These are phyloP conservation scores for Backusella sp. DNA, from an alignment of 192 early-diverging fungal genomes.

Conservation along the genomic window DNA sequence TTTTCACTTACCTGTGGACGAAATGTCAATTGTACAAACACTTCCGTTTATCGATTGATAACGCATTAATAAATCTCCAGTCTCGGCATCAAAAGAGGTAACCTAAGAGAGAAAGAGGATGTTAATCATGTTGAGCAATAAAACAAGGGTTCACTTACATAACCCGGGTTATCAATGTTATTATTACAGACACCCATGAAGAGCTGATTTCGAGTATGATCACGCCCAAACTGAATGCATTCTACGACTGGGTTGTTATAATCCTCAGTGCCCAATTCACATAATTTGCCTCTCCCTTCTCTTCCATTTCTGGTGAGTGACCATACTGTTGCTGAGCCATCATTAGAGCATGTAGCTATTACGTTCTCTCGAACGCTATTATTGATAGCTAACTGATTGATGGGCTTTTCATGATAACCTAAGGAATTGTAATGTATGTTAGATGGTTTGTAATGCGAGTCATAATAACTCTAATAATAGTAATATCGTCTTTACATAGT, in stretches of 20 bases:
- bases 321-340: slow-evolving; percentile 20
- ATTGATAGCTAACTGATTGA: slow-evolving; percentile 16
- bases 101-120: background rate
- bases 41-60: background rate
- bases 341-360: slow-evolving; percentile 10
- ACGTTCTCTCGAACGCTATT: background rate
- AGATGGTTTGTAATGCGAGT: background rate
- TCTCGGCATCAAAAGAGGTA: slow-evolving; percentile 4
- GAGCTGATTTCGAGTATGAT: background rate
- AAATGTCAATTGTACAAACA: slow-evolving; percentile 15
- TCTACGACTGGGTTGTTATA: background rate
- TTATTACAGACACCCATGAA: slow-evolving; percentile 10
- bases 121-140: background rate
- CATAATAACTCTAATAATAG: too few species aligned
- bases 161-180: background rate
- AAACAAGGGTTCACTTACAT: slow-evolving; percentile 7
- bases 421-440: background rate
- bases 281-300: slow-evolving; percentile 2
- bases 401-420: slow-evolving; percentile 9
- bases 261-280: background rate
- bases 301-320: slow-evolving; percentile 8
- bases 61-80: background rate
- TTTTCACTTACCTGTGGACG: slow-evolving; percentile 6
- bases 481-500: background rate
- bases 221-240: slow-evolving; percentile 24